Conservation (phyloP, 208 protist genomes). For the Phytomonas francai region DNA sequence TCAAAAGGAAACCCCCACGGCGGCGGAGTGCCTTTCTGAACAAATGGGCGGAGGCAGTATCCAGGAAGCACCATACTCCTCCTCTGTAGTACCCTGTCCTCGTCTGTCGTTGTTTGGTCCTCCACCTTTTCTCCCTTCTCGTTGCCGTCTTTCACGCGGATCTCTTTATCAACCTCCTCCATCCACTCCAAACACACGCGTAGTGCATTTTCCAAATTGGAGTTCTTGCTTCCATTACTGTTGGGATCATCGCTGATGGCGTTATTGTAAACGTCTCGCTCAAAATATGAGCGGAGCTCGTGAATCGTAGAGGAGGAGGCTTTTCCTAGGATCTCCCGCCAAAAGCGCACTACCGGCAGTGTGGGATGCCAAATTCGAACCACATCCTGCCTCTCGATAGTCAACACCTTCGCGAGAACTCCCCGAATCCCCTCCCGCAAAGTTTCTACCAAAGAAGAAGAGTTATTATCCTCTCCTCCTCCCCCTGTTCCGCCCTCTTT, state of each 20-base stretch:
- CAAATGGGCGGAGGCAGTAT: neutral
- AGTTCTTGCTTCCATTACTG: no score
- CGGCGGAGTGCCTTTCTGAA: constrained; percentile 6
- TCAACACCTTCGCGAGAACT: neutral
- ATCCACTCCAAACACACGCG: no score
- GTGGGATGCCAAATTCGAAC: constrained; percentile 47
- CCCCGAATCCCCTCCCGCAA: no score
- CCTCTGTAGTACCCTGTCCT: no score
- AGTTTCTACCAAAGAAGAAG: no score
- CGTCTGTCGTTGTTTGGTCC: neutral
- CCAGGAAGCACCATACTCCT: no score
- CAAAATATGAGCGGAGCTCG: constrained; percentile 2
- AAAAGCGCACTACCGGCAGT: constrained; percentile 13
- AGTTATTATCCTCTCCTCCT: constrained; percentile 38
- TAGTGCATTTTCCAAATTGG: no score
- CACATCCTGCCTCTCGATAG: constrained; percentile 31
- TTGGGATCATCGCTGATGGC: neutral
- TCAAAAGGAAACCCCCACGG: constrained; percentile 27
- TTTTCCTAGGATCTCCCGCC: neutral
- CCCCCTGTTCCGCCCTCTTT: constrained; percentile 1
- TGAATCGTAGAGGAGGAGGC: neutral
- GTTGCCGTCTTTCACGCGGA: neutral
- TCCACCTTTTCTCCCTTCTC: neutral
- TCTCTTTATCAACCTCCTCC: neutral
- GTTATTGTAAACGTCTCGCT: neutral